A percentile compares a stretch with the other conserved stretches of the same genome.
Conservation (phyloP, 495 filamentous ascomycete genomes). For the Immersiella caudata region DNA sequence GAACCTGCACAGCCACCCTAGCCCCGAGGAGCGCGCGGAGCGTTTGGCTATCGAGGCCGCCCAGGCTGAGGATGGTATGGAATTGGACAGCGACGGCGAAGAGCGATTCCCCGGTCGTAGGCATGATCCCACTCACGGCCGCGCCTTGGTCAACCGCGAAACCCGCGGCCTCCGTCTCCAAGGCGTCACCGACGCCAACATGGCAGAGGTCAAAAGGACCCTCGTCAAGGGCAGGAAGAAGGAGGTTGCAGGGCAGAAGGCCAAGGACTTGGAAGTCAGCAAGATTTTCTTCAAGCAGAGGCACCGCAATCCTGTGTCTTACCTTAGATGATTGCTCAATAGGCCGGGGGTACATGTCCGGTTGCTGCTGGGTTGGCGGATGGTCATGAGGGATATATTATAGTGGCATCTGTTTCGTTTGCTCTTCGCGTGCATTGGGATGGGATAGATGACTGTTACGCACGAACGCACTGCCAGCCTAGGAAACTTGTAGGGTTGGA, state of each 20-base stretch:
- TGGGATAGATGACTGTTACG: conserved; percentile 7
- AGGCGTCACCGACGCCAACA: conserved; percentile 19
- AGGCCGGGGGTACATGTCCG: neutral
- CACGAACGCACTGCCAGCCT: neutral
- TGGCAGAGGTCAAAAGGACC: conserved; percentile 21
- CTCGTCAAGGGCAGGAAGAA: conserved; percentile 33
- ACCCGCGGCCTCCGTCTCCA: conserved; percentile 31
- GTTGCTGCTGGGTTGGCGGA: neutral
- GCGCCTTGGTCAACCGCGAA: conserved; percentile 32
- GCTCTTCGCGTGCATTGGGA: neutral
- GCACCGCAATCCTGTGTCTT: conserved; percentile 35
- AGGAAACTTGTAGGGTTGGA: neutral
- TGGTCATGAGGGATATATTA: neutral
- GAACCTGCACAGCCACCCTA: conserved; percentile 83
- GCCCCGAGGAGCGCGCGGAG: conserved; percentile 66
- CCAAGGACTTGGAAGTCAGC: conserved; percentile 21
- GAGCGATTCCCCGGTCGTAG: conserved; percentile 7
- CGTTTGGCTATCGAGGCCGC: conserved; percentile 56
- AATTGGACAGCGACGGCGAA: conserved; percentile 31
- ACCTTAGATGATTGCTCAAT: conserved; percentile 27
- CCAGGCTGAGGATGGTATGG: conserved; percentile 34
- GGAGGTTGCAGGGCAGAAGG: conserved; percentile 32
- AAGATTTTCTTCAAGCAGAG: conserved; percentile 37
- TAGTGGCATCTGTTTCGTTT: neutral
- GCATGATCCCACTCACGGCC: conserved; percentile 22